Base-by-base conservation (phyloP, 768 basidiomycete genomes). In the Lactarius tabidus region DNA sequence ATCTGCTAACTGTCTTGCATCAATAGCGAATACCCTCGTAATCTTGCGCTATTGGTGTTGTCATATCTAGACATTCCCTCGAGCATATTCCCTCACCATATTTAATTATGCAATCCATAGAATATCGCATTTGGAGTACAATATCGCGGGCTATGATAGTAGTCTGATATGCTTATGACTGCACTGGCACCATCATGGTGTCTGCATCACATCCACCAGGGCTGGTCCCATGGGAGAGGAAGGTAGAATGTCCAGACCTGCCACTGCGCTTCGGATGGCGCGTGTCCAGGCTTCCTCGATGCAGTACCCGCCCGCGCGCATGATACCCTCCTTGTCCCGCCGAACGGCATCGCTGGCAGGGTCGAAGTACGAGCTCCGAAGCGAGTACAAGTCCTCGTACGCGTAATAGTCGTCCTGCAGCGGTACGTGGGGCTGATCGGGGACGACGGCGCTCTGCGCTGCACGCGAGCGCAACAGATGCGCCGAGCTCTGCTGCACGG, bases 261-360 rank as follows among this genome's bases (percentile, higher is more conserved):
- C 86, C 28, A 94, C 87, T 6, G 90, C 88, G 68, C 75, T 84
- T 63, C 88, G 78, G 63, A 95, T 73, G 15, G 91, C 91, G 61
- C 93, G 80, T 70, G 89, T 88, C 93, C 93, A 95, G 52, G 89
- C 91, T 73, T 95, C 90, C 66, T 90, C 86, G 5, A 91, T 79
- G 67, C 77, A 80, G 73, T 93, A 95, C 10, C 93, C 93, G 10
- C 92, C 93, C 26, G 85, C 92, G 51, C 87, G 80, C 88, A 89
- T 90, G 69, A 88, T 85, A 17, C 88, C 89, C 66, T 90, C 90
- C 63, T 84, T 76, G 72, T 93, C 91, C 70, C 84, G 82, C 70
- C 89, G 78, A 23, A 93, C 88, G 17, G 88, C 87, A 63, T 90
- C 90, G 69, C 89, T 91, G 70, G 83, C 78, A 48, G 87, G 81